Percentiles rank a stretch among this genome's conserved stretches.
phyloP scores from a whole-genome alignment of 306 rosid species.

The Medicago truncatula region DNA sequence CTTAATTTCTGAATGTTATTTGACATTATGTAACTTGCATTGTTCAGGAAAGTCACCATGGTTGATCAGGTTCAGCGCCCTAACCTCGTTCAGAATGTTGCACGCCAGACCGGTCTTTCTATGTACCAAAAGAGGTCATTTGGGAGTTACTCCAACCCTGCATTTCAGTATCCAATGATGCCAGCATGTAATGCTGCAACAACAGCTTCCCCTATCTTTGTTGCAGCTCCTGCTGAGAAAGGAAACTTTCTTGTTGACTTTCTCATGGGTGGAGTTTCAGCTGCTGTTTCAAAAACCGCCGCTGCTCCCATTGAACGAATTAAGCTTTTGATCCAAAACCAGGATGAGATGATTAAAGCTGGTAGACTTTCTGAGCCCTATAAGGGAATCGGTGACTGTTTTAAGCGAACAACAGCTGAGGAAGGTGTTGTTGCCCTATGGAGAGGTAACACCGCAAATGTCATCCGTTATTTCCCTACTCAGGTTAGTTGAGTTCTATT shows the following conservation, averaged over 20 bases:
- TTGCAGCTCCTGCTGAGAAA: slow-evolving; percentile 79
- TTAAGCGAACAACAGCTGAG: slow-evolving; percentile 57
- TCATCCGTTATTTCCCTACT: slow-evolving; percentile 85
- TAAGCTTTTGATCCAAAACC: slow-evolving; percentile 85
- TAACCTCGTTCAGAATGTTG: slow-evolving; percentile 39
- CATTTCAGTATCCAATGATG: slow-evolving; percentile 56
- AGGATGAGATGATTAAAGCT: slow-evolving; percentile 83
- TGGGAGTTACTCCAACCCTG: slow-evolving; percentile 64
- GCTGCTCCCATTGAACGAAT: slow-evolving; percentile 92
- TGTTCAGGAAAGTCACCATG: slow-evolving; percentile 47
- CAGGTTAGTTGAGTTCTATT: slow-evolving; percentile 45
- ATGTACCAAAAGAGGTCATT: slow-evolving; percentile 41
- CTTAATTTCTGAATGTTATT: slow-evolving; percentile 5
- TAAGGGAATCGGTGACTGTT: slow-evolving; percentile 92
- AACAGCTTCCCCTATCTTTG: slow-evolving; percentile 65
- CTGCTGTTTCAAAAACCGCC: slow-evolving; percentile 89
- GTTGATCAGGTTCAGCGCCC: slow-evolving; percentile 50
- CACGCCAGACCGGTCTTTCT: slow-evolving; percentile 37
- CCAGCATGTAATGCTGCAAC: slow-evolving; percentile 59
- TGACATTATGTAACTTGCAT: slow-evolving; percentile 22
- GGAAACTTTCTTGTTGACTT: slow-evolving; percentile 68
- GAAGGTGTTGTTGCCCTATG: slow-evolving; percentile 73
- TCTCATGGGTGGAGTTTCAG: slow-evolving; percentile 90
- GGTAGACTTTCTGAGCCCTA: slow-evolving; percentile 86
- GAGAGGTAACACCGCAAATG: slow-evolving; percentile 92